Conservation (phyloP, 2,329 filamentous ascomycete genomes). For the Onygena corvina region DNA sequence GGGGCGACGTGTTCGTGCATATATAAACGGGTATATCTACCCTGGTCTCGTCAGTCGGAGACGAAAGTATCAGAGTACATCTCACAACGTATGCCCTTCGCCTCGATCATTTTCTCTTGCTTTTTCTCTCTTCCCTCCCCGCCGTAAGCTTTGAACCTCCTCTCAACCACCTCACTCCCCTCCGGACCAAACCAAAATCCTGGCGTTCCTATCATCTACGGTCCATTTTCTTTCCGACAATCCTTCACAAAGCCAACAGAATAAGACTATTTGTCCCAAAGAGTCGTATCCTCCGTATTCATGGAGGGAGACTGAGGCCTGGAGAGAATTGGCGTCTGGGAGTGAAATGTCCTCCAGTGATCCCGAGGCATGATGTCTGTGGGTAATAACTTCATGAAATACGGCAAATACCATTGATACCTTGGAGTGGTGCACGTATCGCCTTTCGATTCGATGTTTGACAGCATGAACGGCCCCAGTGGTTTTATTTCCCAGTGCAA, state of each 20-base stretch:
- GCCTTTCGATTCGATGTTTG: not conserved
- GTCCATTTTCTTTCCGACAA: not conserved
- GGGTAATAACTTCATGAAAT: not conserved
- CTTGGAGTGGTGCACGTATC: not conserved
- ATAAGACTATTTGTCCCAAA: not conserved
- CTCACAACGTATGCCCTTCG: not conserved
- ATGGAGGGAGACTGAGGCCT: not conserved
- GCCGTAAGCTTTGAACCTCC: not conserved
- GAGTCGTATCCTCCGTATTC: not conserved
- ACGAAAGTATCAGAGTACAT: slow-evolving; percentile 2
- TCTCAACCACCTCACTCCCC: not conserved
- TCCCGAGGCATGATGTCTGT: not conserved
- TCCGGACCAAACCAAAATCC: slow-evolving; percentile 2
- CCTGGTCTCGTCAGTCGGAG: not conserved
- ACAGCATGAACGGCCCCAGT: not conserved
- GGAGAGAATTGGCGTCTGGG: not conserved
- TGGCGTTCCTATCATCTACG: slow-evolving; percentile 2
- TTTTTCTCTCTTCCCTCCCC: not conserved
- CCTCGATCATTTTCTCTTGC: not conserved
- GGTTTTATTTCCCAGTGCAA: not conserved
- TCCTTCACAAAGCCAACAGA: not conserved
- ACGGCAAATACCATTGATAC: not conserved
- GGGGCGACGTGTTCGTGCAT: slow-evolving; percentile 5
- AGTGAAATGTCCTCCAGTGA: not conserved
- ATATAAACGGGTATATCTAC: slow-evolving; percentile 7